A percentile compares a stretch with the other conserved stretches of the same genome.
Evolutionary conservation across 108 stramenopile genomes (phyloP).

Genomic region (Mediolabrus comicus): DNA sequence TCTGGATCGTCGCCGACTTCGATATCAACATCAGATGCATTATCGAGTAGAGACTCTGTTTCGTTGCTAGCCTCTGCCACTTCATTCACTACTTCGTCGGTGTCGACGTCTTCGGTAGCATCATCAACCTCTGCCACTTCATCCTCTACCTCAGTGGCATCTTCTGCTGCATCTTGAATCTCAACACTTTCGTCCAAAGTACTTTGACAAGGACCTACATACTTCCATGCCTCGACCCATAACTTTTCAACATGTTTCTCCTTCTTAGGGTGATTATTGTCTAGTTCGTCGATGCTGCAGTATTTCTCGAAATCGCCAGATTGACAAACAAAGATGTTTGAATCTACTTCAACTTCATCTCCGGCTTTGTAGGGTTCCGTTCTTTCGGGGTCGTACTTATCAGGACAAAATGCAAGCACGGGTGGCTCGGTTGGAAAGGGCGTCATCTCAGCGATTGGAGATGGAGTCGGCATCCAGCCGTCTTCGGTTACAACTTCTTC

Average conservation of each 20-base stretch:
- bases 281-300: neutral
- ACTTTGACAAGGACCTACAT: neutral
- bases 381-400: neutral
- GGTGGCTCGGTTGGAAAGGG: neutral
- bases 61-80: neutral
- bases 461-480: neutral
- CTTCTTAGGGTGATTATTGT: neutral
- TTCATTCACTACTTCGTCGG: neutral
- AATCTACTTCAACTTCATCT: neutral
- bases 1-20: neutral
- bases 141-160: no score
- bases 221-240: neutral
- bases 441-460: neutral
- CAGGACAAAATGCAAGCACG: neutral
- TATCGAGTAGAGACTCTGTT: neutral
- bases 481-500: neutral
- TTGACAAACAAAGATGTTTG: neutral
- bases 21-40: neutral
- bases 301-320: neutral
- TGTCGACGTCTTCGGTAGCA: no score
- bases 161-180: no score
- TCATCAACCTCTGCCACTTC: no score
- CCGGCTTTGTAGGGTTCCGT: neutral
- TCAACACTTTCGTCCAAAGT: neutral
- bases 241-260: constrained; percentile 3